These are phyloP conservation scores for Metschnikowia colocasiae DNA, from an alignment of 805 yeast species.

Conservation along the genomic window DNA sequence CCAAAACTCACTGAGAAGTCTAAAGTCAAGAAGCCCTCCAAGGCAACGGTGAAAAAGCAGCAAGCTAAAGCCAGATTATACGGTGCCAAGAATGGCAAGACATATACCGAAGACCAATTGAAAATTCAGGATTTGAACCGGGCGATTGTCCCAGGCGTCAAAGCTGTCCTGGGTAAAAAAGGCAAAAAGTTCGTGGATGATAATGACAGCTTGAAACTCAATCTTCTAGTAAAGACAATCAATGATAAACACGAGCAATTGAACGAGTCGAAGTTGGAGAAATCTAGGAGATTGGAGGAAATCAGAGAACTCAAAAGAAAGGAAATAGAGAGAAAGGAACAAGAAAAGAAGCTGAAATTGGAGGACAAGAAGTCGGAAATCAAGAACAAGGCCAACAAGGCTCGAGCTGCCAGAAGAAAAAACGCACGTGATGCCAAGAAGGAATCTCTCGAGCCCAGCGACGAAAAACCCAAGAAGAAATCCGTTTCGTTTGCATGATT, in stretches of 20 bases:
- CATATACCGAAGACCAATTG: slow-evolving; percentile 73
- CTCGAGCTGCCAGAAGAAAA: slow-evolving; percentile 69
- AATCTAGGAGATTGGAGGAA: slow-evolving; percentile 83
- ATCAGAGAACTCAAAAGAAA: slow-evolving; percentile 80
- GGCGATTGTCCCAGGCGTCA: slow-evolving; percentile 79
- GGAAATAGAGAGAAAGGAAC: slow-evolving; percentile 84
- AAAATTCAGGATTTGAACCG: slow-evolving; percentile 76
- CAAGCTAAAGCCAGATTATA: slow-evolving; percentile 62
- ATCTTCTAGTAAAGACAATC: slow-evolving; percentile 71
- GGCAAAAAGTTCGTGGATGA: slow-evolving; percentile 78
- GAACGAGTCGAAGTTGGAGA: slow-evolving; percentile 86
- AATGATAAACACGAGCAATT: slow-evolving; percentile 76
- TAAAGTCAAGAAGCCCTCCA: slow-evolving; percentile 45
- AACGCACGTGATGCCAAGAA: slow-evolving; percentile 33
- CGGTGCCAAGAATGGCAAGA: slow-evolving; percentile 56
- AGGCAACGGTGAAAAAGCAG: slow-evolving; percentile 58
- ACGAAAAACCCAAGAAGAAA: slow-evolving; percentile 24
- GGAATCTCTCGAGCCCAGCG: slow-evolving; percentile 20
- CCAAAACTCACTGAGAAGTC: slow-evolving; percentile 63
- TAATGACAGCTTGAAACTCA: slow-evolving; percentile 57
- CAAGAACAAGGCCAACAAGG: slow-evolving; percentile 65
- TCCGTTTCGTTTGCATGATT: slow-evolving; percentile 39
- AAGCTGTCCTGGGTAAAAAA: slow-evolving; percentile 78
- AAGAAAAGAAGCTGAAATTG: slow-evolving; percentile 59
- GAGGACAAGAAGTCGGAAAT: slow-evolving; percentile 78